Base-by-base conservation (phyloP, 2,329 filamentous ascomycete genomes). In the Eutypella sp. region DNA sequence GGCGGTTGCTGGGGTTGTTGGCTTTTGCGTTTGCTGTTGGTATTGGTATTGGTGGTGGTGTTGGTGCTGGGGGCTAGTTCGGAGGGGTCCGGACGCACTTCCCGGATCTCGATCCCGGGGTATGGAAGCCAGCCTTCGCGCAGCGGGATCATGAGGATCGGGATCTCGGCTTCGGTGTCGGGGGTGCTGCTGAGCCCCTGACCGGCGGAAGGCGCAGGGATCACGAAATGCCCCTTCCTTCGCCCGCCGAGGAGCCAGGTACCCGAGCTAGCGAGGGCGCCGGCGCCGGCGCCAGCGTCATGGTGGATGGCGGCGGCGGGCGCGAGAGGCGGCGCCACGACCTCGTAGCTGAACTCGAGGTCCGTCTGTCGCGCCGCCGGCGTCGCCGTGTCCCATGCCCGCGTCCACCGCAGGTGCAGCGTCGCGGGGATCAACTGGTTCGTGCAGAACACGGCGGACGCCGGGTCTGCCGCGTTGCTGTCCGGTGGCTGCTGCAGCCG, bases 201-300 rank as follows among this genome's bases (percentile, higher is more conserved):
- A 4, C 43, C 50, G 5, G 49, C 47, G 9, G 50, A 48, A 3
- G 57, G 49, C 4, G 63, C 64, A 0, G 79, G 74, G 24, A 84
- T 81, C 6, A 76, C 76, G 58, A 96, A 95, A 59, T 89, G 87
- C 0, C 85, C 87, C 52, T 88, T 86, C 41, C 87, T 78, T 37
- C 85, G 81, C 0, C 91, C 92, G 19, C 89, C 91, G 3, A 97
- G 71, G 2, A 96, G 78, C 92, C 92, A 97, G 0, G 80, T 76
- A 33, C 36, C 20, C n/a, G n/a, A n/a, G 9, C 34, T 92, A 29
- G 29, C 29, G 13, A 4, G 5, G 13, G 5, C 11, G 11, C 4
- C 11, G 5, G 29, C 29, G 11, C 6, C 11, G 29, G 5, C 29
- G 29, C 6, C 29, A 15, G 5, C 29, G 6, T 33, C 6, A 6